Percentiles rank a stretch among this genome's conserved stretches.
phyloP scores from a whole-genome alignment of 2,329 filamentous ascomycete genomes.

The Proliferodiscus dingleyae region DNA sequence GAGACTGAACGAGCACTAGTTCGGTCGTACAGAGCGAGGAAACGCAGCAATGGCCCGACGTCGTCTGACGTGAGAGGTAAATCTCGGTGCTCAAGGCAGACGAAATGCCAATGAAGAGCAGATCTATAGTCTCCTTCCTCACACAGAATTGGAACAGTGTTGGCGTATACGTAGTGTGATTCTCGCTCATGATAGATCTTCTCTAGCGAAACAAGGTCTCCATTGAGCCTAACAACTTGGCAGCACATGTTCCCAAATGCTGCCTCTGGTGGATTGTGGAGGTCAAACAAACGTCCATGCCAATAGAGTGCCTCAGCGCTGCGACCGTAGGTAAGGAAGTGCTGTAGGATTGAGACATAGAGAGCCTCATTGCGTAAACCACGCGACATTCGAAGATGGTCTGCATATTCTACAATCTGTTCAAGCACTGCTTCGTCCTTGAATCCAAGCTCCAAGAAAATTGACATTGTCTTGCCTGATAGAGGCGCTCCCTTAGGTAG shows the following conservation, averaged over 20 bases:
- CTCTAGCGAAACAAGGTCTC: constrained; percentile 34
- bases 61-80: constrained; percentile 35
- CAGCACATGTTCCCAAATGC: constrained; percentile 34
- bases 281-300: constrained; percentile 26
- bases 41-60: constrained; percentile 37
- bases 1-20: constrained; percentile 22
- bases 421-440: constrained; percentile 31
- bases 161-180: constrained; percentile 38
- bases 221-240: constrained; percentile 16
- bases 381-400: constrained; percentile 32
- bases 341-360: constrained; percentile 40
- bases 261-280: constrained; percentile 31
- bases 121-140: constrained; percentile 33
- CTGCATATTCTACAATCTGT: constrained; percentile 37
- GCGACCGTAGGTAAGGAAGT: constrained; percentile 29
- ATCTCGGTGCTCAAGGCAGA: constrained; percentile 38
- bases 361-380: constrained; percentile 34
- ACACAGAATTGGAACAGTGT: constrained; percentile 38
- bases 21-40: constrained; percentile 32
- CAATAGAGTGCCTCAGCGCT: constrained; percentile 20
- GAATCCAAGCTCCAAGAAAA: constrained; percentile 37
- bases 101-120: constrained; percentile 42
- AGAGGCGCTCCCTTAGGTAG: constrained; percentile 37
- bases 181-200: constrained; percentile 36
- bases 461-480: constrained; percentile 41